These are phyloP conservation scores for Diplodia mutila DNA, from an alignment of 2,329 filamentous ascomycete species.

Conservation along the genomic window DNA sequence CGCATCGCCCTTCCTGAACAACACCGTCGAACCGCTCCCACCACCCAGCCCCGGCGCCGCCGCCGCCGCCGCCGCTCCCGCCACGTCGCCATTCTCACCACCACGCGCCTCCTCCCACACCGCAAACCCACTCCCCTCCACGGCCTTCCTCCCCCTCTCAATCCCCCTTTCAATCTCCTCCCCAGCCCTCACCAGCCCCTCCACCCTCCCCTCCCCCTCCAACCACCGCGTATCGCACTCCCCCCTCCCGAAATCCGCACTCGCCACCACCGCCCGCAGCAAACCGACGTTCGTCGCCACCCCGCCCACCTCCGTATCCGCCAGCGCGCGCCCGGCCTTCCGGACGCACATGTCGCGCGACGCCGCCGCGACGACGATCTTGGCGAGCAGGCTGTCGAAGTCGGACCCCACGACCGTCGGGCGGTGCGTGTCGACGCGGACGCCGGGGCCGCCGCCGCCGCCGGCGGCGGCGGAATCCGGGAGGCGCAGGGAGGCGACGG, in stretches of 20 bases:
- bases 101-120: slow-evolving; percentile 24
- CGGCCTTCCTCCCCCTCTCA: not conserved
- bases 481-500: slow-evolving; percentile 56
- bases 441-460: slow-evolving; percentile 54
- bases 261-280: slow-evolving; percentile 57
- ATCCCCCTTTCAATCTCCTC: slow-evolving; percentile 29
- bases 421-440: slow-evolving; percentile 60
- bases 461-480: slow-evolving; percentile 62
- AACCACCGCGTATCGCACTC: slow-evolving; percentile 63
- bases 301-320: slow-evolving; percentile 63
- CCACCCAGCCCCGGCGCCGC: slow-evolving; percentile 18
- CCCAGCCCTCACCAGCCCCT: slow-evolving; percentile 43
- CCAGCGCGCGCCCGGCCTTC: slow-evolving; percentile 60
- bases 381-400: slow-evolving; percentile 64
- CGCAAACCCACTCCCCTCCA: not conserved
- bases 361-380: slow-evolving; percentile 60
- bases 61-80: slow-evolving; percentile 19
- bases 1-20: slow-evolving; percentile 63
- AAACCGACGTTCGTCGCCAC: slow-evolving; percentile 63
- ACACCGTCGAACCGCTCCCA: slow-evolving; percentile 19
- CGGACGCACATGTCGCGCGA: slow-evolving; percentile 57
- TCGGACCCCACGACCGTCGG: slow-evolving; percentile 54
- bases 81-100: not conserved
- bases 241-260: slow-evolving; percentile 54
- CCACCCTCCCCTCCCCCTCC: slow-evolving; percentile 54